Evolutionary conservation across 2,329 filamentous ascomycete genomes (phyloP).

Genomic region (Cladosporium sphaerospermum): DNA sequence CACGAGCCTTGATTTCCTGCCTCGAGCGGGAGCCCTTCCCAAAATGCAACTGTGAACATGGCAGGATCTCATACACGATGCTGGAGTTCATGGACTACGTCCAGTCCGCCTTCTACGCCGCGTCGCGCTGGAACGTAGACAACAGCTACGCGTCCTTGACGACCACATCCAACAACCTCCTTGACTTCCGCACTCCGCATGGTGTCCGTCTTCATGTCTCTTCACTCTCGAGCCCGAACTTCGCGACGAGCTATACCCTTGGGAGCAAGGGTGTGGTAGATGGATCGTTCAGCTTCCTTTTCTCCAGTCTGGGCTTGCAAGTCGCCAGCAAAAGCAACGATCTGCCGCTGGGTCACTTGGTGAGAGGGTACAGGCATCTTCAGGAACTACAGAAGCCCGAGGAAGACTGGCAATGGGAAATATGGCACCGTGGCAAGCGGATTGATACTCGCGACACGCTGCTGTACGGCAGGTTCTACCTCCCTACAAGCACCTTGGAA

Average conservation of each 20-base stretch:
- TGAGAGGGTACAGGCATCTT: slow-evolving; percentile 77
- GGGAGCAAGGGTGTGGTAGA: slow-evolving; percentile 87
- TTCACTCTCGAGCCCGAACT: slow-evolving; percentile 84
- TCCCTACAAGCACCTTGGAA: slow-evolving; percentile 80
- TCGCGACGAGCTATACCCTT: slow-evolving; percentile 88
- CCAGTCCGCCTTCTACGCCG: slow-evolving; percentile 80
- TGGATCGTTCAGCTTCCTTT: slow-evolving; percentile 94
- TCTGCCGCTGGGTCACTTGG: slow-evolving; percentile 69
- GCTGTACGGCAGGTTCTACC: slow-evolving; percentile 71
- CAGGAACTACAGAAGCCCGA: slow-evolving; percentile 55
- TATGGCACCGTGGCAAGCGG: slow-evolving; percentile 47
- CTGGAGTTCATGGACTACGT: slow-evolving; percentile 97
- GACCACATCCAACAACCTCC: slow-evolving; percentile 73
- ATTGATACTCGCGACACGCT: slow-evolving; percentile 51
- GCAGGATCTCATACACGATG: slow-evolving; percentile 47
- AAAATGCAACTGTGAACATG: slow-evolving; percentile 9
- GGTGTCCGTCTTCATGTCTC: slow-evolving; percentile 83
- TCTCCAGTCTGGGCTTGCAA: slow-evolving; percentile 74
- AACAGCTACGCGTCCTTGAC: slow-evolving; percentile 88
- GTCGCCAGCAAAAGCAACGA: slow-evolving; percentile 63
- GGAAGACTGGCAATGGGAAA: slow-evolving; percentile 46
- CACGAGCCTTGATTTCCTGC: background rate
- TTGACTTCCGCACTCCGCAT: slow-evolving; percentile 81
- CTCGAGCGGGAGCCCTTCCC: background rate
- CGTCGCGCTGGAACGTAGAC: slow-evolving; percentile 82